phyloP scores from a whole-genome alignment of 208 protist genomes.

The Acanthamoeba lugdunensis region DNA sequence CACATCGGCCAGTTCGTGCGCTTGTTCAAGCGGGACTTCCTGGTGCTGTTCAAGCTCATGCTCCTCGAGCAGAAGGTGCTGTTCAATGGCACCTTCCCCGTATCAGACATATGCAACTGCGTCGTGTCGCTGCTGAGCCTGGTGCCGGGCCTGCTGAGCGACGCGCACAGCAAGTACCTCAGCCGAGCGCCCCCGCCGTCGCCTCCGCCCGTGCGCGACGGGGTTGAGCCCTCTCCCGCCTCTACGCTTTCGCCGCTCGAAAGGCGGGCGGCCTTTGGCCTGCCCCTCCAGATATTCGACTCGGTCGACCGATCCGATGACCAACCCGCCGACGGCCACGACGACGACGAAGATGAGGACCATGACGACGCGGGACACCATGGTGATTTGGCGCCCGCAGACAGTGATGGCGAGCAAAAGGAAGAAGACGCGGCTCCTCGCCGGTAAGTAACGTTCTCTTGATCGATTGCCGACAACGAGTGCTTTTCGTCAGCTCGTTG shows the following conservation, averaged over 20 bases:
- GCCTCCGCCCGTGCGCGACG: not conserved
- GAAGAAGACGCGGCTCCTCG: not conserved
- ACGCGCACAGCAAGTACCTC: not conserved
- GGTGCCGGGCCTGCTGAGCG: slow-evolving; percentile 15
- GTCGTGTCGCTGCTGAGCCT: slow-evolving; percentile 39
- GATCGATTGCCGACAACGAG: too few species aligned
- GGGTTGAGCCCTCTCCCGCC: not conserved
- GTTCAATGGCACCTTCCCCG: slow-evolving; percentile 44
- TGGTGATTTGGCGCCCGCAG: too few species aligned
- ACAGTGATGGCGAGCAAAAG: not conserved
- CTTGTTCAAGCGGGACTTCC: slow-evolving; percentile 40
- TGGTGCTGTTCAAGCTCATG: slow-evolving; percentile 68
- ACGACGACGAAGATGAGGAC: not conserved
- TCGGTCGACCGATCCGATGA: not conserved
- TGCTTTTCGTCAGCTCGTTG: not conserved
- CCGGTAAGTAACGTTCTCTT: not conserved
- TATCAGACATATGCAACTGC: slow-evolving; percentile 64
- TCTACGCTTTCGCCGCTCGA: slow-evolving; percentile 22
- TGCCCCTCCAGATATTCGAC: slow-evolving; percentile 56
- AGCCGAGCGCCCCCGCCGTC: not conserved
- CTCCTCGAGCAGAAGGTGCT: slow-evolving; percentile 48
- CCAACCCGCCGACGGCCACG: not conserved
- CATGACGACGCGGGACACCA: too few species aligned
- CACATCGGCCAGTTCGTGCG: slow-evolving; percentile 19
- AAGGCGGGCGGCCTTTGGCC: slow-evolving; percentile 18